A percentile compares a stretch with the other conserved stretches of the same genome.
Evolutionary conservation across 2,329 filamentous ascomycete genomes (phyloP).

Genomic region (Botryotinia convoluta): DNA sequence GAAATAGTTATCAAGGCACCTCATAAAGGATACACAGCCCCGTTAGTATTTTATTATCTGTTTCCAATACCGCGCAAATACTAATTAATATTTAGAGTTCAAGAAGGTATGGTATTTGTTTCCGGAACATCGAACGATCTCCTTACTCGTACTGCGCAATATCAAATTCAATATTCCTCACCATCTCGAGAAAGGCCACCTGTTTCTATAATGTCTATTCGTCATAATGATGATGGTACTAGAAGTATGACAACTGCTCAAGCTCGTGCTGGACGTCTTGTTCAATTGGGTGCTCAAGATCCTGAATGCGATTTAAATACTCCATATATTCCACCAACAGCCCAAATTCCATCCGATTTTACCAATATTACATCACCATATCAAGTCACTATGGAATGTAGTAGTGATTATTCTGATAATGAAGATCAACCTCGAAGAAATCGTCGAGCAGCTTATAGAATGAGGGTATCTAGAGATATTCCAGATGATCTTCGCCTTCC

Average conservation of each 20-base stretch:
- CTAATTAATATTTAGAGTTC: constrained; percentile 55
- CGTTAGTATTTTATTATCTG: constrained; percentile 57
- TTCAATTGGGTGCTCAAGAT: constrained; percentile 42
- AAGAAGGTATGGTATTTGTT: constrained; percentile 90
- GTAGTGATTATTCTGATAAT: constrained; percentile 50
- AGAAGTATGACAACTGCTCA: constrained; percentile 47
- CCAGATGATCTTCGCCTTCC: constrained; percentile 41
- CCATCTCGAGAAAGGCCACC: constrained; percentile 38
- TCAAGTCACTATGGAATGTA: constrained; percentile 57
- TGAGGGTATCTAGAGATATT: constrained; percentile 49
- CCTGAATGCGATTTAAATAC: constrained; percentile 40
- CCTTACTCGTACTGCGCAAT: constrained; percentile 67
- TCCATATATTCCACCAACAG: constrained; percentile 39
- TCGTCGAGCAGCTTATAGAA: constrained; percentile 54
- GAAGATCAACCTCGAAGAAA: constrained; percentile 42
- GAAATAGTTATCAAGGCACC: constrained; percentile 88
- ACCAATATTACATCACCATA: constrained; percentile 48
- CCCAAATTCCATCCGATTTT: constrained; percentile 58
- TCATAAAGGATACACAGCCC: constrained; percentile 74
- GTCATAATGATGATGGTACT: constrained; percentile 53
- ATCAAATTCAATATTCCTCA: constrained; percentile 65
- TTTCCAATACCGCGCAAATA: background rate
- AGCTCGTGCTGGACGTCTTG: constrained; percentile 46
- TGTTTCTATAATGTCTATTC: constrained; percentile 47
- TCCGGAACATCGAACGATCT: constrained; percentile 81